Percentiles rank a stretch among this genome's conserved stretches.
phyloP scores from a whole-genome alignment of 23 red algal species.

The Pyropia yezoensis region DNA sequence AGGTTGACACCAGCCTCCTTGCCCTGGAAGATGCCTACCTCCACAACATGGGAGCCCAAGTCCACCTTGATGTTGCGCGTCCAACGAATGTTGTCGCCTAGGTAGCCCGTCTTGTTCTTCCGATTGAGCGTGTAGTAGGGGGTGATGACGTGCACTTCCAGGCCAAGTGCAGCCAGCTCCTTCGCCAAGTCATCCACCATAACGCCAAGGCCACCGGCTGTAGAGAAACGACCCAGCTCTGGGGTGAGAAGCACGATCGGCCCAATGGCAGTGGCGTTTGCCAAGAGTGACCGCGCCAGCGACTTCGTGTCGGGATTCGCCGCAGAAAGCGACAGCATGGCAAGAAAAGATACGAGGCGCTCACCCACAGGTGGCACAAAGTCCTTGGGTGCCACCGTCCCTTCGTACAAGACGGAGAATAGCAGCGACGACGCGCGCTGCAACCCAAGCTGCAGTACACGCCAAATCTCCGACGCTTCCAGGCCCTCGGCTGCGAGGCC shows the following conservation, averaged over 20 bases:
- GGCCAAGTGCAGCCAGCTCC: constrained; percentile 79
- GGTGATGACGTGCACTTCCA: constrained; percentile 97
- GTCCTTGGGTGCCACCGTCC: constrained; percentile 52
- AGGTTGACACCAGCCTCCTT: constrained; percentile 83
- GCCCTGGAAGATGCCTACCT: constrained; percentile 81
- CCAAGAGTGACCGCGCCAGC: constrained; percentile 32
- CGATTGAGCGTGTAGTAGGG: constrained; percentile 96
- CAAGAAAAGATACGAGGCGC: constrained; percentile 78
- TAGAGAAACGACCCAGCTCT: constrained; percentile 92
- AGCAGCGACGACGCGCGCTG: constrained; percentile 60
- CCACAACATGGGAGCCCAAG: constrained; percentile 77
- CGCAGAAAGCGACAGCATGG: constrained; percentile 54
- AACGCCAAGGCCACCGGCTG: constrained; percentile 91
- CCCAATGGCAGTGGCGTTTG: constrained; percentile 65
- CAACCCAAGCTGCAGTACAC: constrained; percentile 49
- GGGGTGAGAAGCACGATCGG: constrained; percentile 89
- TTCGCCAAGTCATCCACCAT: constrained; percentile 99
- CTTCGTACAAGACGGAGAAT: constrained; percentile 69
- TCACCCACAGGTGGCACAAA: constrained; percentile 80
- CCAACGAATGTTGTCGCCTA: constrained; percentile 81
- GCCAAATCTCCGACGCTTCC: constrained; percentile 22
- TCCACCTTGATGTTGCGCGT: constrained; percentile 84
- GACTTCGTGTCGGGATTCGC: constrained; percentile 24
- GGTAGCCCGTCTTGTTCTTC: constrained; percentile 78
- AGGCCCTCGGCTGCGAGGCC: constrained; percentile 36